Percentiles rank a stretch among this genome's conserved stretches.
phyloP scores from a whole-genome alignment of 2,329 filamentous ascomycete species.

The Cladophialophora chaetospira region DNA sequence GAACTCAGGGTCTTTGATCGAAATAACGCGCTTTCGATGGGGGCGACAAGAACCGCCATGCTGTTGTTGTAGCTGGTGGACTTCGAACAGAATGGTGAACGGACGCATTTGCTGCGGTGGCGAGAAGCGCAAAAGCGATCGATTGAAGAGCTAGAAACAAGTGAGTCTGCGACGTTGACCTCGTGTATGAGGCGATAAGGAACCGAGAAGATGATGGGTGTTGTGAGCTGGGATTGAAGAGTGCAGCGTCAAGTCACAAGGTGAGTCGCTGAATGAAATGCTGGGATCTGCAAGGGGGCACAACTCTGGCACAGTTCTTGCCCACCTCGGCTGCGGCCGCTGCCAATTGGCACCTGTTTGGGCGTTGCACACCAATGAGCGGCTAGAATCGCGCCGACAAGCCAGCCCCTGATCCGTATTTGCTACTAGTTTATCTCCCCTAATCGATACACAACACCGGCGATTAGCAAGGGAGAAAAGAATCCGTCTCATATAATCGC shows the following conservation, averaged over 20 bases:
- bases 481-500: constrained; percentile 12
- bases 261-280: no score
- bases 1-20: constrained; percentile 44
- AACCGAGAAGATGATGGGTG: constrained; percentile 7
- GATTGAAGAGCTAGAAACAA: background rate
- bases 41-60: constrained; percentile 52
- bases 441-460: constrained; percentile 27
- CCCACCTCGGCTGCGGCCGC: no score
- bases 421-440: constrained; percentile 21
- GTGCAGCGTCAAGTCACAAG: no score
- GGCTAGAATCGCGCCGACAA: constrained; percentile 6
- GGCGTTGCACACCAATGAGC: constrained; percentile 14
- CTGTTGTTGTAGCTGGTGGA: constrained; percentile 36
- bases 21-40: constrained; percentile 45
- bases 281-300: no score
- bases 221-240: background rate
- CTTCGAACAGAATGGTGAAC: constrained; percentile 8
- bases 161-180: constrained; percentile 20
- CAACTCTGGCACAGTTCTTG: no score
- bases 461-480: constrained; percentile 11
- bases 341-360: no score
- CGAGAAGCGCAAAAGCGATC: constrained; percentile 3
- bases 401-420: constrained; percentile 1
- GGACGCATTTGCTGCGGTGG: constrained; percentile 29
- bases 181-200: constrained; percentile 18